Base-by-base conservation (phyloP, 1,284 basidiomycete genomes). In the Sphaerobolus stellatus region DNA sequence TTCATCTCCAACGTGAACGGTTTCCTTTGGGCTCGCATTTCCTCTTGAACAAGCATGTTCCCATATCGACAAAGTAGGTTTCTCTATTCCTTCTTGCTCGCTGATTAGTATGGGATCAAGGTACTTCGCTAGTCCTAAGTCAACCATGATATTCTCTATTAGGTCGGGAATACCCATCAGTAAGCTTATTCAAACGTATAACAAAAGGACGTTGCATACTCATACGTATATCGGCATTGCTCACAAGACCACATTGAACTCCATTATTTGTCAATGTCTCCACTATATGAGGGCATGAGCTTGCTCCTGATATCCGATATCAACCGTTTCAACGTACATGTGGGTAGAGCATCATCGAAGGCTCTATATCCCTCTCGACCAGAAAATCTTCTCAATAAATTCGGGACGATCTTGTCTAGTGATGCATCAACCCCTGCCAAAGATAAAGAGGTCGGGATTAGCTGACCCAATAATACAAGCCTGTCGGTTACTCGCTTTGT, bases 1-100 rank as follows among this genome's bases (percentile, higher is more conserved):
- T 59, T 90, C 87, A 64, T 91, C 88, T 3, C 88, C 88, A 46
- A 90, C 77, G 61, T 90, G 88, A 28, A 89, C 62, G 29, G 76
- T 78, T 61, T 86, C 75, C 9, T 68, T 61, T 0, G 71, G 67
- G 24, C 58, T 58, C 14, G 79, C 56, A 28, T 68, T 56, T 13
- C 61, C 59, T 31, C 62, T 57, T 38, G 59, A 45, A 52, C 66
- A 71, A 0, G 79, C 75, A 2, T 74, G 71, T 27, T 68, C 61
- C 68, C 86, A 91, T 41, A 91, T 82, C 44, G 78, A 72, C 25
- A 62, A 59, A 1, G 77, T 70, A 0, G 88, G 89, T 65, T 91
- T 91, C 67, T 88, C 86, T 20, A 83, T 61, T 7, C 81, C 77
- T 61, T 82, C 79, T 53, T 80, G 78, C 62, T 86, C 86, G 59